These are phyloP conservation scores for Deuterostichococcus epilithicus DNA, from an alignment of 139 green algal genomes.

Conservation along the genomic window DNA sequence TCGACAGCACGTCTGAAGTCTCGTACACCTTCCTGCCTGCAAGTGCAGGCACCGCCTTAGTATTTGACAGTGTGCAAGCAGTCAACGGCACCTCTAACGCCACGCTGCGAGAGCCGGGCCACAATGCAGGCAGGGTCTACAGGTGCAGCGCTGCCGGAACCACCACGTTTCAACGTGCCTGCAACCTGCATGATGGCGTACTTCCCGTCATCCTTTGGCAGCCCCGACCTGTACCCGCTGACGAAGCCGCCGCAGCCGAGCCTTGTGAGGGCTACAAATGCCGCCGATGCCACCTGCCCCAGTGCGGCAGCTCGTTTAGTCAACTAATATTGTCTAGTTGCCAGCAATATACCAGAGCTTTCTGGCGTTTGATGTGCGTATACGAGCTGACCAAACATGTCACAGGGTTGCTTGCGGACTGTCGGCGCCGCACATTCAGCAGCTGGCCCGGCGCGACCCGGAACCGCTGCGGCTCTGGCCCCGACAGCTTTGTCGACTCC, in stretches of 20 bases:
- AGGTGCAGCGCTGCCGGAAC: too few species aligned
- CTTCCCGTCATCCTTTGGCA: conserved; percentile 39
- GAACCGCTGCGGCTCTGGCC: background rate
- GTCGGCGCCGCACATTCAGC: background rate
- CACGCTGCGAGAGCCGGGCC: too few species aligned
- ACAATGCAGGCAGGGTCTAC: too few species aligned
- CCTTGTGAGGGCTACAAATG: conserved; percentile 1
- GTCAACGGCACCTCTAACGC: too few species aligned
- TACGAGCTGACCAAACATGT: too few species aligned
- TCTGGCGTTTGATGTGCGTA: too few species aligned
- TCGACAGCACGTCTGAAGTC: conserved; percentile 13
- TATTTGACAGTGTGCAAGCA: too few species aligned
- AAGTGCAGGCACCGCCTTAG: background rate
- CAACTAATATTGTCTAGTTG: too few species aligned
- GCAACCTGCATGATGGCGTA: conserved; percentile 35
- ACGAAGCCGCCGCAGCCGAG: conserved; percentile 49
- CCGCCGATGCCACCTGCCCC: background rate
- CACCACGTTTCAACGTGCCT: conserved; percentile 15
- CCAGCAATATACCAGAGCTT: too few species aligned
- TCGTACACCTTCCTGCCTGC: conserved; percentile 30
- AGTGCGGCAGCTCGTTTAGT: too few species aligned
- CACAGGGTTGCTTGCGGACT: too few species aligned
- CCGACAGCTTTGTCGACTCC: background rate
- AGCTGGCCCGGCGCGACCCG: background rate
- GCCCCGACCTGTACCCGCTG: conserved; percentile 40